A percentile compares a stretch with the other conserved stretches of the same genome.
Conservation (phyloP, 139 green algal species). For the Chlamydomonas incerta region DNA sequence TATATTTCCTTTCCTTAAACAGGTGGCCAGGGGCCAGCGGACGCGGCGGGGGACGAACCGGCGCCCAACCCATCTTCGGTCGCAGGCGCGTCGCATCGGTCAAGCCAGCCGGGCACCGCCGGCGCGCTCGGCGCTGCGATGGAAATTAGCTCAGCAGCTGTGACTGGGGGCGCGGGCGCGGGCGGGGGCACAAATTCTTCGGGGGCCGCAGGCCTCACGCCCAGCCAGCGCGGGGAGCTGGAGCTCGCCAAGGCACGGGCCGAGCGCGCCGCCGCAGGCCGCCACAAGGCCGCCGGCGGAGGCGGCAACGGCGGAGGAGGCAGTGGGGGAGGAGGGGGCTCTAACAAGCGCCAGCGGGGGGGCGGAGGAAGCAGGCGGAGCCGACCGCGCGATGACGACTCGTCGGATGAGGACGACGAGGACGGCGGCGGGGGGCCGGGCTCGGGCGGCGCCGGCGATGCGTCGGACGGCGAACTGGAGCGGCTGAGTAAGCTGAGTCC, state of each 20-base stretch:
- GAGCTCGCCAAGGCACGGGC: constrained; percentile 55
- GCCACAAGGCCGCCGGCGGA: not conserved
- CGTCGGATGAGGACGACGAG: constrained; percentile 30
- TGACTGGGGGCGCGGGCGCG: too few species aligned
- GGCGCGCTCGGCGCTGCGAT: too few species aligned
- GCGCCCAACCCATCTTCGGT: too few species aligned
- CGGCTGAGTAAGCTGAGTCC: constrained; percentile 5
- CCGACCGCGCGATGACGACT: not conserved
- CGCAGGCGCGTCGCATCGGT: too few species aligned
- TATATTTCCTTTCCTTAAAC: too few species aligned
- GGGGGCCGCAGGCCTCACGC: constrained; percentile 1
- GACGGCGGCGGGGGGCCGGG: constrained; percentile 16
- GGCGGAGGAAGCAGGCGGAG: not conserved
- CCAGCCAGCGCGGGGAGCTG: constrained; percentile 58
- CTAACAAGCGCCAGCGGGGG: not conserved
- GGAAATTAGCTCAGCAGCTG: too few species aligned
- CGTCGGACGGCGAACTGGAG: constrained; percentile 33
- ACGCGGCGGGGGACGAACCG: too few species aligned
- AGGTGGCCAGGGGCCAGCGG: too few species aligned
- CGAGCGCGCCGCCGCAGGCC: constrained; percentile 53
- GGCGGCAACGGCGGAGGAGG: not conserved
- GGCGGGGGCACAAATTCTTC: too few species aligned
- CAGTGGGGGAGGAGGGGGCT: not conserved
- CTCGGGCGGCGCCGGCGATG: not conserved
- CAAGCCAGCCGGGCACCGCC: too few species aligned